phyloP scores from a whole-genome alignment of 2,329 filamentous ascomycete genomes.

The Cucurbitaria berberidis region DNA sequence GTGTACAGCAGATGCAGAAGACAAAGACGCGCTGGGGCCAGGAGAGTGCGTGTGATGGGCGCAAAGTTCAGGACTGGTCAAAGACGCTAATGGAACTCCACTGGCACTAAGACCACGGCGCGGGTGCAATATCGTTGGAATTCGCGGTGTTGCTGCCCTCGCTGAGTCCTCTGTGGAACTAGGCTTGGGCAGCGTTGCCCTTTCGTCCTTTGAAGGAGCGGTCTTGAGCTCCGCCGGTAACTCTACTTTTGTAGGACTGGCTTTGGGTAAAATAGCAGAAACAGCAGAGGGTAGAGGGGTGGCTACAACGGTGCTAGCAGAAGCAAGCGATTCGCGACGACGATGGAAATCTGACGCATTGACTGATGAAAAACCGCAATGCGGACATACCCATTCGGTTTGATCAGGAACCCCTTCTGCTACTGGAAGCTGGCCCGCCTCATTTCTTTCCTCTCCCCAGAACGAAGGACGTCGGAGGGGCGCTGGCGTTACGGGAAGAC shows the following conservation, averaged over 20 bases:
- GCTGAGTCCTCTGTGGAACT: neutral
- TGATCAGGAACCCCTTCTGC: conserved; percentile 87
- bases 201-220: neutral
- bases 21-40: conserved; percentile 12
- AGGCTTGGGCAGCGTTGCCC: neutral
- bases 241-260: conserved; percentile 1
- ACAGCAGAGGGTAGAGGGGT: conserved; percentile 18
- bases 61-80: conserved; percentile 33
- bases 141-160: neutral
- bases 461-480: conserved; percentile 73
- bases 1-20: conserved; percentile 12
- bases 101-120: conserved; percentile 28
- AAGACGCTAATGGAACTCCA: conserved; percentile 38
- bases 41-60: conserved; percentile 1
- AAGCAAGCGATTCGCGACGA: conserved; percentile 25
- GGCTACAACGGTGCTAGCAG: conserved; percentile 27
- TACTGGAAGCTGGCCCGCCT: conserved; percentile 67
- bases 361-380: conserved; percentile 45
- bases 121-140: conserved; percentile 9
- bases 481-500: conserved; percentile 87
- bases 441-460: conserved; percentile 67
- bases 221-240: neutral
- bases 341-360: conserved; percentile 38
- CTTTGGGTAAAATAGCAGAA: conserved; percentile 4
- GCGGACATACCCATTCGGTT: conserved; percentile 88